Evolutionary conservation across 192 early-diverging fungal species (phyloP).

Genomic region (Coemansia sp.): DNA sequence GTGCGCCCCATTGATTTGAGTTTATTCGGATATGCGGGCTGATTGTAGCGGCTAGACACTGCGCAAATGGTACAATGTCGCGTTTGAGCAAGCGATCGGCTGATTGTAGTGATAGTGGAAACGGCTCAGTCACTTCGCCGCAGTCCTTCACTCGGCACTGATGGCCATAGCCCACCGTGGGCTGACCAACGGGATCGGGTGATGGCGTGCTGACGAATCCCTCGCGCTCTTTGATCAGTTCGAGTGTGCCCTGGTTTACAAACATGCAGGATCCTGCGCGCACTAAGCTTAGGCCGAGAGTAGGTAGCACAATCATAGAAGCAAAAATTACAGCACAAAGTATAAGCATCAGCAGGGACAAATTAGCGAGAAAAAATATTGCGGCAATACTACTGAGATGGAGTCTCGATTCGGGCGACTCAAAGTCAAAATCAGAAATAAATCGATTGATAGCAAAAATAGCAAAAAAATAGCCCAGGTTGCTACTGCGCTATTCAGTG

Average conservation of each 20-base stretch:
- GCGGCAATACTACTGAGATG: too few species aligned
- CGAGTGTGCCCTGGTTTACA: conserved; percentile 24
- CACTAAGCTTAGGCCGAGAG: not conserved
- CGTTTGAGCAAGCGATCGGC: conserved; percentile 34
- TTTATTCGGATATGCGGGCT: conserved; percentile 11
- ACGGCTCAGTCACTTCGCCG: conserved; percentile 12
- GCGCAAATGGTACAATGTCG: conserved; percentile 26
- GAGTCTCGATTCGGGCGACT: not conserved
- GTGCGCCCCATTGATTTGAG: conserved; percentile 42
- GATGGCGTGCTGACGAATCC: conserved; percentile 32
- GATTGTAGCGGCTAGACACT: conserved; percentile 9
- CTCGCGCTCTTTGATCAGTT: conserved; percentile 39
- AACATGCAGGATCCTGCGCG: not conserved
- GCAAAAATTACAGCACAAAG: not conserved
- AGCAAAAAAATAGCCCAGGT: not conserved
- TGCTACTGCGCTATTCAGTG: not conserved
- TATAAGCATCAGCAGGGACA: not conserved
- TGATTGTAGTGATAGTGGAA: conserved; percentile 16
- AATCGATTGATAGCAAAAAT: not conserved
- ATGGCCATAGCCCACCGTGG: conserved; percentile 51
- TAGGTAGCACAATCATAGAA: not conserved
- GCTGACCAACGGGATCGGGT: conserved; percentile 45
- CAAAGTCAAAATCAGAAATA: not conserved
- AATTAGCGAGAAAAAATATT: not conserved
- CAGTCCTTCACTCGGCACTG: conserved; percentile 32